Percentiles rank a stretch among this genome's conserved stretches.
Conservation (phyloP, 352 stramenopile species). For the Globisporangium radiosum region DNA sequence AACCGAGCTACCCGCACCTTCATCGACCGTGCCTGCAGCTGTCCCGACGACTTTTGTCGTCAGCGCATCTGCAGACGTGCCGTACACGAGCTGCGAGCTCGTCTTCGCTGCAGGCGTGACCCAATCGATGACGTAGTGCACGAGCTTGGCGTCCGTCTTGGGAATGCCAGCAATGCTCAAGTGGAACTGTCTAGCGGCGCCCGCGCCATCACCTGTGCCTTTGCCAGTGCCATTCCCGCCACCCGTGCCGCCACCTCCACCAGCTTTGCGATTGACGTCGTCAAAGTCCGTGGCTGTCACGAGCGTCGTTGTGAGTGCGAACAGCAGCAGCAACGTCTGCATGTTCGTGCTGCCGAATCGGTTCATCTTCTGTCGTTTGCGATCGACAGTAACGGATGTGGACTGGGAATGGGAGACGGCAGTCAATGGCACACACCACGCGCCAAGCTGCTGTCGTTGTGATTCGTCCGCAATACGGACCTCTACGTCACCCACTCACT, state of each 20-base stretch:
- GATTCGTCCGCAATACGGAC: no score
- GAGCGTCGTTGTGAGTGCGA: constrained; percentile 1
- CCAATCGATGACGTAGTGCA: constrained; percentile 73
- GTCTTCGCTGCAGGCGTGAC: constrained; percentile 31
- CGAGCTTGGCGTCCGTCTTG: constrained; percentile 13
- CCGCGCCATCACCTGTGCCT: not conserved
- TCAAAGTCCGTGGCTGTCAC: constrained; percentile 4
- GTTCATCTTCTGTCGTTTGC: no score
- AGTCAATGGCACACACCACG: no score
- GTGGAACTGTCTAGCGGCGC: constrained; percentile 44
- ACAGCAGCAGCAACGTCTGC: not conserved
- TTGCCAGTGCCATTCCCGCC: not conserved
- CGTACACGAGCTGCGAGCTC: constrained; percentile 34
- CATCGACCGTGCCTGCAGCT: constrained; percentile 35
- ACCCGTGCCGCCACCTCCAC: not conserved
- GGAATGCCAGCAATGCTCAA: constrained; percentile 40
- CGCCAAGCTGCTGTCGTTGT: no score
- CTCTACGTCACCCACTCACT: no score
- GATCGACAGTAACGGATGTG: no score
- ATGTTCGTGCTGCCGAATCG: no score
- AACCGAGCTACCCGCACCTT: constrained; percentile 28
- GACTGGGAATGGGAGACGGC: no score
- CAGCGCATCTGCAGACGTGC: constrained; percentile 29
- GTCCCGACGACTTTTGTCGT: constrained; percentile 28
- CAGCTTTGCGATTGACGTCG: not conserved